Evolutionary conservation across 768 basidiomycete genomes (phyloP), one percentile per base, ranked within the genome.

Genomic region (Lactifluus echinatus): DNA sequence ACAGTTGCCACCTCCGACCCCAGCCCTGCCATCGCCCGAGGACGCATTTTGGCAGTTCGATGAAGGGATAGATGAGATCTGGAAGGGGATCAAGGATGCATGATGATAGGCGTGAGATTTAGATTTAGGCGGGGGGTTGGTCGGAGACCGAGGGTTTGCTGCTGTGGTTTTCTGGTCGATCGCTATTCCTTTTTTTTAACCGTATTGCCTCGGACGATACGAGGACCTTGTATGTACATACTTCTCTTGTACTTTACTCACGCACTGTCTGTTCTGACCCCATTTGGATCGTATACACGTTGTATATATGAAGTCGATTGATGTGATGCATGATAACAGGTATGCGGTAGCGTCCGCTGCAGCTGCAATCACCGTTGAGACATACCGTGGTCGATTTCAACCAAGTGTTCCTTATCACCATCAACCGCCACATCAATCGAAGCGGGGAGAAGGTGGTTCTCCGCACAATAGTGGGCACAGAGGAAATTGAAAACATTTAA

Each of bases 1-100:
- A 3, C 12, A 29, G 4, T 19, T 17, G 10, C 36, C 1, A 5
- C 42, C 33, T 0, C 21, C 7, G 33, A 11, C 21, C 12, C 24
- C 44, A 12, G 14, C 44, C 2, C 26, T 12, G 28, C 17, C 7
- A 14, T 23, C 23, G 8, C n/a, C 50, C 2, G 3, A 12, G 44
- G 39, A 33, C 36, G 67, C 65, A 19, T 89, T 89, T 66, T 89
- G 88, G 87, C 74, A 75, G 33, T 75, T 77, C 50, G 87, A 90
- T 65, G 87, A 89, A 60, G 88, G 87, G 2, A 57, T 83, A 50
- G 82, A 84, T 49, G 87, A 90, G 71, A 87, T 89, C 63, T 74
- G 72, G 55, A 79, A 81, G 65, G 74, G 78, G 4, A 76, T 77
- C 56, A 89, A 89, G 69, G 83, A 85, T 8, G 39, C 49, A 26